phyloP scores from a whole-genome alignment of 2,329 filamentous ascomycete species.

The Neospermospora avenae region DNA sequence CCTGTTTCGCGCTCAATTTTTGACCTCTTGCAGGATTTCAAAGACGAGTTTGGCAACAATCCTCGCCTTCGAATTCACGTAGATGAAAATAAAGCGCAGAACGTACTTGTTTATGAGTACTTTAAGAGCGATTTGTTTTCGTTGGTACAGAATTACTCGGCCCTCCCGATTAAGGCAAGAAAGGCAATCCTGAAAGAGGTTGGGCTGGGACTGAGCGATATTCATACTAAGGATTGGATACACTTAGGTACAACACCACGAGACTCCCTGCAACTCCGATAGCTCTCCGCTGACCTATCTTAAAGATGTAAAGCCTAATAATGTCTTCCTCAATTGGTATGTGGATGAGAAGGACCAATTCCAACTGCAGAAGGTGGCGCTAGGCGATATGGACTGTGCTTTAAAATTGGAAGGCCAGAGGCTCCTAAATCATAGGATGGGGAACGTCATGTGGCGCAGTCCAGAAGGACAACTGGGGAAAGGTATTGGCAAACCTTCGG shows the following conservation, averaged over 20 bases:
- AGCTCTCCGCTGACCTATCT: constrained; percentile 4
- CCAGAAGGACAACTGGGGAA: not conserved
- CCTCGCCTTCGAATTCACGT: not conserved
- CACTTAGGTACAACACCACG: not conserved
- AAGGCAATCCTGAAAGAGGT: not conserved
- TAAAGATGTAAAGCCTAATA: constrained; percentile 3
- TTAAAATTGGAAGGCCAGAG: constrained; percentile 5
- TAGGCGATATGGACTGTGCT: constrained; percentile 5
- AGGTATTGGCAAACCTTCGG: constrained; percentile 2
- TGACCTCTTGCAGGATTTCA: not conserved
- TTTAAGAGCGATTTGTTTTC: not conserved
- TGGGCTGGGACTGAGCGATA: not conserved
- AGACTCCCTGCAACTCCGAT: not conserved
- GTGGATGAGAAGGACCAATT: not conserved
- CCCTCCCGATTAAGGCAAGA: not conserved
- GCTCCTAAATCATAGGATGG: constrained; percentile 1
- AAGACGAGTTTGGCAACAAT: not conserved
- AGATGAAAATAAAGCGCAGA: not conserved
- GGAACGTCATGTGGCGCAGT: constrained; percentile 9
- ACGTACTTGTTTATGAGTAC: not conserved
- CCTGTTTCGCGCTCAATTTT: not conserved
- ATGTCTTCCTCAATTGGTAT: constrained; percentile 24
- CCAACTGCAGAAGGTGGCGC: not conserved
- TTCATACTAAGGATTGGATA: not conserved
- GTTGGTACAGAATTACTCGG: not conserved